phyloP scores from a whole-genome alignment of 495 filamentous ascomycete genomes.

The Hypoxylon cercidicola region DNA sequence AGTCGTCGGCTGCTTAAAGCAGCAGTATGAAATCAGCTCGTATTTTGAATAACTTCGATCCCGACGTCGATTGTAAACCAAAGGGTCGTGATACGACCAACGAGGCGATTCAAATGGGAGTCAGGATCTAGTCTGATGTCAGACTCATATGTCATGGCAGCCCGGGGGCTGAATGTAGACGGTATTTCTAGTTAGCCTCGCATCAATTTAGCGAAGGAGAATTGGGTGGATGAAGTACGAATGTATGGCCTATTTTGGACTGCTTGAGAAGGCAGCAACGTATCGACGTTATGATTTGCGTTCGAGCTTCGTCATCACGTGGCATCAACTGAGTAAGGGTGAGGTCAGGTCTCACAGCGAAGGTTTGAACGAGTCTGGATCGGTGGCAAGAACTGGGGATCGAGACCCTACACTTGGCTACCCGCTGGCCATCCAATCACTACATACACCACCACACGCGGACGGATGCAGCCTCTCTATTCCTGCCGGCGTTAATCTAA shows the following conservation, averaged over 20 bases:
- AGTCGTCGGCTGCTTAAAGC: slow-evolving; percentile 10
- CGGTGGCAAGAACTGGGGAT: slow-evolving; percentile 31
- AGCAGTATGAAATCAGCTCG: slow-evolving; percentile 1
- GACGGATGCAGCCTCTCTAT: slow-evolving; percentile 25
- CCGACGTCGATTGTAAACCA: slow-evolving; percentile 13
- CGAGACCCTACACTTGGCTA: slow-evolving; percentile 11
- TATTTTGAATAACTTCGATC: slow-evolving; percentile 10
- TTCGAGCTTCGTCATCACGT: slow-evolving; percentile 40
- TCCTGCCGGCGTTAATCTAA: slow-evolving; percentile 23
- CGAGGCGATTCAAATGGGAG: slow-evolving; percentile 12
- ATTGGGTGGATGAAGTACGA: slow-evolving; percentile 7
- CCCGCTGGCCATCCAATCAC: not conserved
- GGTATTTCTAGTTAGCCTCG: not conserved
- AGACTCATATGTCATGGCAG: slow-evolving; percentile 32
- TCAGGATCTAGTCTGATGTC: slow-evolving; percentile 36
- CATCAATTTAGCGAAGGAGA: slow-evolving; percentile 3
- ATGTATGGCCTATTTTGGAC: slow-evolving; percentile 8
- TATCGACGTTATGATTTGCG: slow-evolving; percentile 34
- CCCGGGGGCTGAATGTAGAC: slow-evolving; percentile 18
- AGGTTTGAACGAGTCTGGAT: slow-evolving; percentile 16
- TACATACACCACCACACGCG: not conserved
- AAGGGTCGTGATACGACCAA: slow-evolving; percentile 12
- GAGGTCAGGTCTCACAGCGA: slow-evolving; percentile 30
- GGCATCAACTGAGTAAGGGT: slow-evolving; percentile 32
- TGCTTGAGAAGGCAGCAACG: slow-evolving; percentile 1